phyloP scores from a whole-genome alignment of 1,139 yeast genomes.

The Citeromyces siamensis region DNA sequence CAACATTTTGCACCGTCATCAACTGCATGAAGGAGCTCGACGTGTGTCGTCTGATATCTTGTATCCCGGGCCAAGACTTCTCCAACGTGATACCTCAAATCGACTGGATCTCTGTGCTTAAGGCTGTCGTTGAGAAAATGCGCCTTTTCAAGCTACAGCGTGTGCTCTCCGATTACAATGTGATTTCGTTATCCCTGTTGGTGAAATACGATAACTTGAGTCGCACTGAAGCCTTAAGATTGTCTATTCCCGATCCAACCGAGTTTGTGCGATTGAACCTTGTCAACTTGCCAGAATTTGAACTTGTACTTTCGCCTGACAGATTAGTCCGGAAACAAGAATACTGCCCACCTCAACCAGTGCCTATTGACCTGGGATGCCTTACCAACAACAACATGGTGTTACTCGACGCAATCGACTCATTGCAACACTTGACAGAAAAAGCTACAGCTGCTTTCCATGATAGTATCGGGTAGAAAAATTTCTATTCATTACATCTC shows the following conservation, averaged over 20 bases:
- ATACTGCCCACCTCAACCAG: not conserved
- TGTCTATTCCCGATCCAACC: not conserved
- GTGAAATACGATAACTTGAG: not conserved
- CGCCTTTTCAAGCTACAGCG: not conserved
- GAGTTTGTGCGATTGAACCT: not conserved
- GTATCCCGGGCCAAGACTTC: not conserved
- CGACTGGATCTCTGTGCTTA: not conserved
- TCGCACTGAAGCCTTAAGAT: not conserved
- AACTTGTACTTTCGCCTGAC: not conserved
- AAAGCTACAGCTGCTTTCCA: not conserved
- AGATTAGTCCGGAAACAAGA: not conserved
- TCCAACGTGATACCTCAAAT: not conserved
- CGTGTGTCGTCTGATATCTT: not conserved
- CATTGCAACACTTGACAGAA: not conserved
- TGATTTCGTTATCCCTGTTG: not conserved
- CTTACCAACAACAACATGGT: not conserved
- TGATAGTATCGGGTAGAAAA: not conserved
- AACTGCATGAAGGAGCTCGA: not conserved
- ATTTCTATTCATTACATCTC: constrained; percentile 17
- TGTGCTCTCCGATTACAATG: not conserved
- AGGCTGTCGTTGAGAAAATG: not conserved
- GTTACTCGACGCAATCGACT: not conserved
- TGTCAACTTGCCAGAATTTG: not conserved
- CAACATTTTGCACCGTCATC: not conserved
- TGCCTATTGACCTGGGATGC: not conserved